phyloP scores from a whole-genome alignment of 2,329 filamentous ascomycete species.

The Talaromyces sp. region DNA sequence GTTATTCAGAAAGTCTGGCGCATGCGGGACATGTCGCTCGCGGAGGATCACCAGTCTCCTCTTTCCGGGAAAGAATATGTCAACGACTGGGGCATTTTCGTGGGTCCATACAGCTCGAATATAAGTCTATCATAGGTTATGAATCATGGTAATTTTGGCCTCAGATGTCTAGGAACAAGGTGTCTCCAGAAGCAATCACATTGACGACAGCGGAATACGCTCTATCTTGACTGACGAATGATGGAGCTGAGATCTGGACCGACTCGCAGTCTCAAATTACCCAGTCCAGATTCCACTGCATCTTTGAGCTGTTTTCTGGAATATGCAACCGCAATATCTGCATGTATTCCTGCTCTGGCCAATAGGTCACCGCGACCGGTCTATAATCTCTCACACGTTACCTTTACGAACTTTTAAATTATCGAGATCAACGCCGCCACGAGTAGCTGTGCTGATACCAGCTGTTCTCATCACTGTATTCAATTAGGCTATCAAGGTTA shows the following conservation, averaged over 20 bases:
- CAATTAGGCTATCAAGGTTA: neutral
- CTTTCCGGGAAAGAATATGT: conserved; percentile 19
- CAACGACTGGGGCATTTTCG: conserved; percentile 45
- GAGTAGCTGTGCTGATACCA: neutral
- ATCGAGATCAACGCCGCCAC: neutral
- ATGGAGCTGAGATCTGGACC: neutral
- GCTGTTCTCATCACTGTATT: neutral
- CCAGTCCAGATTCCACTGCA: neutral
- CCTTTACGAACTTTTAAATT: neutral
- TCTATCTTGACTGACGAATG: neutral
- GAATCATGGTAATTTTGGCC: neutral
- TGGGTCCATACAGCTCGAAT: conserved; percentile 41
- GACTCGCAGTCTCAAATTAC: neutral
- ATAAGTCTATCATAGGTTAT: conserved; percentile 39
- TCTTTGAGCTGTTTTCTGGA: neutral
- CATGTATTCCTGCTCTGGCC: neutral
- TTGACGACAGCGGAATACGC: neutral
- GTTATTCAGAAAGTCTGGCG: conserved; percentile 51
- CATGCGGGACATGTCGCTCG: conserved; percentile 39
- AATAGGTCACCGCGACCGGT: neutral
- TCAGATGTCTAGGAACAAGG: neutral
- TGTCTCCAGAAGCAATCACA: neutral
- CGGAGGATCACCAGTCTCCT: conserved; percentile 15
- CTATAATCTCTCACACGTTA: neutral
- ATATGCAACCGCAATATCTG: neutral